These are phyloP conservation scores for Lactuca sativa DNA, from an alignment of 129 eudicot species.

Conservation along the genomic window DNA sequence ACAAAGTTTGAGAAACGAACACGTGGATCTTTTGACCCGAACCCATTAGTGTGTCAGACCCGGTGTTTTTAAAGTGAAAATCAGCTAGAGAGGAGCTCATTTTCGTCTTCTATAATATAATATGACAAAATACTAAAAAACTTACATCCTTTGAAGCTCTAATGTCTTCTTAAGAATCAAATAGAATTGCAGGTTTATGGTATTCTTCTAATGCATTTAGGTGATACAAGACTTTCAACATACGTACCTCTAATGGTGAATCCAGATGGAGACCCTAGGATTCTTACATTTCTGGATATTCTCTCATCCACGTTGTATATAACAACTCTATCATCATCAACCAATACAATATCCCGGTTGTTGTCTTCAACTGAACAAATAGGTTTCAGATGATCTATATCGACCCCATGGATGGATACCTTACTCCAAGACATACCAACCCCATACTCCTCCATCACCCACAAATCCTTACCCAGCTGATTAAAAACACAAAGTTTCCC, in stretches of 20 bases:
- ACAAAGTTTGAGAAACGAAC: no score
- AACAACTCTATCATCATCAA: slow-evolving; percentile 16
- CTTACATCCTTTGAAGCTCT: no score
- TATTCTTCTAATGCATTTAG: no score
- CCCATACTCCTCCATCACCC: slow-evolving; percentile 60
- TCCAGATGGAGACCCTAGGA: slow-evolving; percentile 25
- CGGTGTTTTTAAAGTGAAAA: no score
- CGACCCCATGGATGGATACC: background rate
- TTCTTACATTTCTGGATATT: slow-evolving; percentile 15
- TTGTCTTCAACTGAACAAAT: slow-evolving; percentile 8
- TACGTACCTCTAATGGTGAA: slow-evolving; percentile 32
- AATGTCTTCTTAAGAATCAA: no score
- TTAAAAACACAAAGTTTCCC: slow-evolving; percentile 28
- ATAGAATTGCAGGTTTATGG: no score
- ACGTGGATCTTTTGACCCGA: no score
- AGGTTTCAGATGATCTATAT: slow-evolving; percentile 11
- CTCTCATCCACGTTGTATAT: slow-evolving; percentile 17
- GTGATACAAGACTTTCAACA: slow-evolving; percentile 31
- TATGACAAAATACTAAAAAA: no score
- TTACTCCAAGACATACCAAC: slow-evolving; percentile 39
- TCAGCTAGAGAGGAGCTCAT: no score
- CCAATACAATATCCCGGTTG: slow-evolving; percentile 19
- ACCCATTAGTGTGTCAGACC: no score
- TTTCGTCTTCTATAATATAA: no score
- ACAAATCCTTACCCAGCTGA: slow-evolving; percentile 7